A percentile compares a stretch with the other conserved stretches of the same genome.
Conservation (phyloP, 176 grass and related monocot genomes). For the Secale cereale region DNA sequence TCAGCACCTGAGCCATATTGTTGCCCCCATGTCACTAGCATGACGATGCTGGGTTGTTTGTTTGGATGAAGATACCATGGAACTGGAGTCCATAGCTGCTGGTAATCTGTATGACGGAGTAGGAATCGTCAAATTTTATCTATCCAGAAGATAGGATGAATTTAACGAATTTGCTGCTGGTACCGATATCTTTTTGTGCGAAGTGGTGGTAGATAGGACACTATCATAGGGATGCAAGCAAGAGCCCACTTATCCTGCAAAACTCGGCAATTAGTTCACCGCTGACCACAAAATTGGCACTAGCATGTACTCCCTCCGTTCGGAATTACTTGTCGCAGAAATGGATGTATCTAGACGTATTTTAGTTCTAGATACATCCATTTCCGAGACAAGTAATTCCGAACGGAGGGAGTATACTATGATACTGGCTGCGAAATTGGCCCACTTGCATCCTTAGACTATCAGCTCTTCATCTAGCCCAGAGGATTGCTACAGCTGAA, state of each 20-base stretch:
- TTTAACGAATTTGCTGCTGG: not conserved
- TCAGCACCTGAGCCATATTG: not conserved
- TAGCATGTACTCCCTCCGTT: no score
- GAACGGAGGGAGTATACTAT: no score
- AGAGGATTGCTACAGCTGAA: not conserved
- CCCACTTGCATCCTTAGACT: not conserved
- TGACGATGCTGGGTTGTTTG: not conserved
- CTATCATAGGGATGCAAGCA: not conserved
- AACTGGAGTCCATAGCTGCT: not conserved
- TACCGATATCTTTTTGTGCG: not conserved
- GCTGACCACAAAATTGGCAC: not conserved
- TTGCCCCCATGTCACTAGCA: no score
- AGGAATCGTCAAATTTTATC: not conserved
- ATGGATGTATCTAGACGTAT: no score
- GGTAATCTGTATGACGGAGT: not conserved
- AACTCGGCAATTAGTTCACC: not conserved
- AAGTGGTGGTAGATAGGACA: not conserved
- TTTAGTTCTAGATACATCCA: no score
- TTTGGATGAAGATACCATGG: not conserved
- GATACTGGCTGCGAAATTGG: not conserved
- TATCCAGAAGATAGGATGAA: not conserved
- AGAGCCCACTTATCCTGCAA: not conserved
- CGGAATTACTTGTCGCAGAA: no score
- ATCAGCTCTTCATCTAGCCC: not conserved
- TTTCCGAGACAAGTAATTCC: no score